Base-by-base conservation (phyloP, 2,329 filamentous ascomycete genomes). In the Pseudocercospora vitis region DNA sequence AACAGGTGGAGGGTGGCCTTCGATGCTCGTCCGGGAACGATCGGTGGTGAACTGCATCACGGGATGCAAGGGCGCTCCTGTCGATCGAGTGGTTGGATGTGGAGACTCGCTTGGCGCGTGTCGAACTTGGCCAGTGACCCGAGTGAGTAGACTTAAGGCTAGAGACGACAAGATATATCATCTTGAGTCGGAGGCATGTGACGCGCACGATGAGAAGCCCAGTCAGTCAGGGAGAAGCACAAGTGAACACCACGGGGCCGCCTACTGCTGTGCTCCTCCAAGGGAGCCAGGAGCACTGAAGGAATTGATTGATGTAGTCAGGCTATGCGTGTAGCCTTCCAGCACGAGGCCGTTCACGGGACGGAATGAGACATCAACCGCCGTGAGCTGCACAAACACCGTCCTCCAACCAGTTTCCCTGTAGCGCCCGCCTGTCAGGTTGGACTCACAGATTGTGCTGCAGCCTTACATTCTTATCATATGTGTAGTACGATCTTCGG, bases 1-100 rank as follows among this genome's bases (percentile, higher is more conserved):
- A 11, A 29, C 6, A 29, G 26, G 26, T 29, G 26, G 26, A 29
- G 11, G 26, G 6, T 29, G 6, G 11, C 6, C 37, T 42, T 42
- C 37, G 21, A 26, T 26, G 12, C 37, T 42, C 9, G 33, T 3
- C 9, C 33, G 7, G 18, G 37, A 11, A 26, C 18, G 18, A 24
- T 42, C 19, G 37, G 16, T n/a, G 37, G 37, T 50, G 46, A 19
- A 50, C 46, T 49, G 42, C 52, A 54, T 54, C 39, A 29, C 44
- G 3, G 11, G 37, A 45, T 23, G 26, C 6, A 29, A 9, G 31
- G 18, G 47, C 50, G 44, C 50, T 28, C 45, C 51, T 49, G 35
- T 33, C 32, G 45, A 45, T 35, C 12, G 37, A 28, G 39, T 28
- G 18, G 37, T 23, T 32, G 21, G 16, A 21, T 29, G 35, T 45